These are phyloP conservation scores for Leucocoprinus leucothites DNA, from an alignment of 768 basidiomycete species.

Conservation along the genomic window DNA sequence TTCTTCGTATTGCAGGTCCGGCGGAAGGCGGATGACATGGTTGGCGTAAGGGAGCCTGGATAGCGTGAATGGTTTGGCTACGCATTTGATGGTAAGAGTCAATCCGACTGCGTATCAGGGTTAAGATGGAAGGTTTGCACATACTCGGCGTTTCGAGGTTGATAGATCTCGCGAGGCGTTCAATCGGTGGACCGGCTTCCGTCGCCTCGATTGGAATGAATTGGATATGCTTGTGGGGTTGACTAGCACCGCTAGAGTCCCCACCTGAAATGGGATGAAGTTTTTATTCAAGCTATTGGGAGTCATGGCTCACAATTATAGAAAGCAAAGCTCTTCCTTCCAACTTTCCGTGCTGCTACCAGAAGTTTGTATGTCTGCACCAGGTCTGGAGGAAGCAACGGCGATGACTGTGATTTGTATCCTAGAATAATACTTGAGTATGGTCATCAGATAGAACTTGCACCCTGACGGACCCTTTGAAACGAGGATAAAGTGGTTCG, in stretches of 20 bases:
- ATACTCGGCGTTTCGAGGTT: conserved; percentile 59
- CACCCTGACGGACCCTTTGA: conserved; percentile 62
- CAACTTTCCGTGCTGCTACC: conserved; percentile 58
- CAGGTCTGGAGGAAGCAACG: conserved; percentile 76
- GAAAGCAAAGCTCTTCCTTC: conserved; percentile 71
- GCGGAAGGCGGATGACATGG: conserved; percentile 64
- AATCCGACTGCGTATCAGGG: background rate
- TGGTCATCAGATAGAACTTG: background rate
- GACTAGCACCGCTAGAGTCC: conserved; percentile 80
- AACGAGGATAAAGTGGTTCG: conserved; percentile 83
- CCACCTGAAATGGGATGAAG: conserved; percentile 47
- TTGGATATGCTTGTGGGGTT: conserved; percentile 90
- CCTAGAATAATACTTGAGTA: conserved; percentile 38
- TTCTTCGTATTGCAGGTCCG: conserved; percentile 31
- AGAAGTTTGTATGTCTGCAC: conserved; percentile 75
- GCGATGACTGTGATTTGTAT: conserved; percentile 74
- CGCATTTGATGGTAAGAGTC: conserved; percentile 8
- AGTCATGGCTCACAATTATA: conserved; percentile 70
- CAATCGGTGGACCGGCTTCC: conserved; percentile 71
- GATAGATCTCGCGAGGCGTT: conserved; percentile 57
- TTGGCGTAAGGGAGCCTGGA: conserved; percentile 74
- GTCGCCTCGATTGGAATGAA: conserved; percentile 60
- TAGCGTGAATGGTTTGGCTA: conserved; percentile 75
- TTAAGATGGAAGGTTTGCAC: conserved; percentile 7
- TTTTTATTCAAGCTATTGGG: background rate